phyloP scores from a whole-genome alignment of 179 eudicot genomes.

The Beta corolliflora region DNA sequence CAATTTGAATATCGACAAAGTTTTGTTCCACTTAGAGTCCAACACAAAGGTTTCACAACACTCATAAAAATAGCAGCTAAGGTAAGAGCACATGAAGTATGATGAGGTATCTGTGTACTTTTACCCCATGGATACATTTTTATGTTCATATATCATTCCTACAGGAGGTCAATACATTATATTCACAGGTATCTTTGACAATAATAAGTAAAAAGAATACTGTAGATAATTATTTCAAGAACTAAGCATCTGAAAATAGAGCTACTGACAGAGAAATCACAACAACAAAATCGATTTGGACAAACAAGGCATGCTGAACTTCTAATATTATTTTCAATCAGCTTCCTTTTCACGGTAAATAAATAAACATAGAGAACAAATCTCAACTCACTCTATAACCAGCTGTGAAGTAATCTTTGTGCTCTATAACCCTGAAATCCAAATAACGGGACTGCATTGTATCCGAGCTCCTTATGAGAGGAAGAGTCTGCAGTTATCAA shows the following conservation, averaged over 20 bases:
- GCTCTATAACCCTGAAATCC: slow-evolving; percentile 71
- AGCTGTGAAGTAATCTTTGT: slow-evolving; percentile 93
- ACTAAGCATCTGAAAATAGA: not conserved
- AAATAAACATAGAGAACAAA: not conserved
- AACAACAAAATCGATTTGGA: not conserved
- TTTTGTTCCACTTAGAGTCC: not conserved
- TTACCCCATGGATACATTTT: not conserved
- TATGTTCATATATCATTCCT: not conserved
- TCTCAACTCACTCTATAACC: slow-evolving; percentile 85
- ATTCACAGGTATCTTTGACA: not conserved
- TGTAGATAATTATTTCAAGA: not conserved
- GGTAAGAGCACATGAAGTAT: slow-evolving; percentile 15
- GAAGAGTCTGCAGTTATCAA: slow-evolving; percentile 61
- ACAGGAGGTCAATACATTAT: not conserved
- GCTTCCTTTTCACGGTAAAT: not conserved
- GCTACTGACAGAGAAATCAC: slow-evolving; percentile 8
- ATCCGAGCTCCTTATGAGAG: slow-evolving; percentile 81
- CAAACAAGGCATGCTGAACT: not conserved
- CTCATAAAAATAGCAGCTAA: not conserved
- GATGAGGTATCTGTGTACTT: not conserved
- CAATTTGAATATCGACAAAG: not conserved
- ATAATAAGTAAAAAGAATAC: slow-evolving; percentile 3
- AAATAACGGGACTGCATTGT: slow-evolving; percentile 89
- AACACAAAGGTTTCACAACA: not conserved
- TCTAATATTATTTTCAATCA: slow-evolving; percentile 1